Base-by-base conservation (phyloP, 2,329 filamentous ascomycete species). In the Fusarium staphyleae region DNA sequence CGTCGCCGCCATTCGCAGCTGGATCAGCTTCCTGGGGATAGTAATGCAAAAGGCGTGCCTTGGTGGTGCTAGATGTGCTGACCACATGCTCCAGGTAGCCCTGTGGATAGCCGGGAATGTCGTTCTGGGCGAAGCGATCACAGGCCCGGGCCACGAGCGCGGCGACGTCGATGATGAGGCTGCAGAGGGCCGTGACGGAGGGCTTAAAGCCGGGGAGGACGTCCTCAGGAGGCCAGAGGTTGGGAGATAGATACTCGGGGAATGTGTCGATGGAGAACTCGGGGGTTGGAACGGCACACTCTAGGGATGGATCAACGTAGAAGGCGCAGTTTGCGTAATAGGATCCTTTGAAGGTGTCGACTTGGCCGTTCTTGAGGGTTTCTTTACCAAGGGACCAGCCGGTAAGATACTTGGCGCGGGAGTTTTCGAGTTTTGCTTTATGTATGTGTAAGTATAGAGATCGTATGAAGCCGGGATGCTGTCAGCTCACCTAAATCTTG, bases 1-100 rank as follows among this genome's bases (percentile, higher is more conserved):
- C 87, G 47, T 78, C 78, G 28, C 71, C 74, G 33, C 73, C 72
- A 8, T 72, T 69, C 12, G 68, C 75, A 30, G 70, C 71, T 32
- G 59, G 73, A 60, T 57, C 73, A 9, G 72, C 69, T 16, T 74
- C 76, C 69, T 81, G 81, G 2, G 93, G 93, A 66, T 93, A 98
- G 75, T 99, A 99, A 76, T 99, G 95, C 65, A 98, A 77, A 22
- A 99, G 79, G 11, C 95, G 81, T 1, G 95, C 95, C 75, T 99
- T 98, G 30, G 91, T 96, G 1, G 90, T 96, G 28, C 87, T 87
- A 41, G 91, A 96, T 0, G 86, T 89, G 71, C 86, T 85, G 40
- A 99, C 93, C 5, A 98, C 90, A 47, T 86, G 85, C 76, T 97
- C 91, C 4, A 99, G 79, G 69, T 96, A 97, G 1, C 89, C 90